Percentiles rank a stretch among this genome's conserved stretches.
These are phyloP conservation scores for Salix viminalis DNA, from an alignment of 345 rosid species.

Conservation along the genomic window DNA sequence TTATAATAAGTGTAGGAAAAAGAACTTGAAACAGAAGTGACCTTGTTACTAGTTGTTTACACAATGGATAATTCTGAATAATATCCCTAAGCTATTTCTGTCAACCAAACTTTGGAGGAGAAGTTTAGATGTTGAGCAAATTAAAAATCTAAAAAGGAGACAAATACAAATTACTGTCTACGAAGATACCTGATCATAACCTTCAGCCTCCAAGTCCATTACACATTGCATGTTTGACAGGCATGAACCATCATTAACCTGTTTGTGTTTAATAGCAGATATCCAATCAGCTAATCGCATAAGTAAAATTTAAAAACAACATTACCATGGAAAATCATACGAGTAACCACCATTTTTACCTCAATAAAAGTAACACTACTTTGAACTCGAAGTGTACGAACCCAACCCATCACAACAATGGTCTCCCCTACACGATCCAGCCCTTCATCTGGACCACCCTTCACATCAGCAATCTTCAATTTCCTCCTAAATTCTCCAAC, in stretches of 20 bases:
- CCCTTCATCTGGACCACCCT: slow-evolving; percentile 69
- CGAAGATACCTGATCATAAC: slow-evolving; percentile 72
- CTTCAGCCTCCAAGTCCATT: slow-evolving; percentile 69
- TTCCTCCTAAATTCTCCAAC: slow-evolving; percentile 67
- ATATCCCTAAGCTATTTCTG: not conserved
- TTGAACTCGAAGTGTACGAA: slow-evolving; percentile 82
- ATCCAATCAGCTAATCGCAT: not conserved
- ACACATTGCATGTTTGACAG: slow-evolving; percentile 96
- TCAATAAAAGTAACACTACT: slow-evolving; percentile 81
- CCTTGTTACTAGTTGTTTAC: not conserved
- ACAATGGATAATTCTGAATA: not conserved
- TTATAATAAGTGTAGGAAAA: not conserved
- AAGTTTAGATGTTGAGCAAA: not conserved
- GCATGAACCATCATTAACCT: slow-evolving; percentile 96
- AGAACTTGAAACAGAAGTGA: not conserved
- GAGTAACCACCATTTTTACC: slow-evolving; percentile 31
- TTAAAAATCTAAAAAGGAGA: not conserved
- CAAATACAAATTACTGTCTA: not conserved
- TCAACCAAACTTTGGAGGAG: not conserved
- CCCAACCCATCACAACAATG: slow-evolving; percentile 78
- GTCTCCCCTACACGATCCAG: slow-evolving; percentile 57
- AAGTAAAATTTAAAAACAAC: not conserved
- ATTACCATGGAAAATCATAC: not conserved
- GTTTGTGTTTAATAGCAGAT: not conserved
- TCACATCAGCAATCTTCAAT: slow-evolving; percentile 67